A percentile compares a stretch with the other conserved stretches of the same genome.
These are phyloP conservation scores for Mycosphaerella sp. DNA, from an alignment of 2,329 filamentous ascomycete genomes.

Conservation along the genomic window DNA sequence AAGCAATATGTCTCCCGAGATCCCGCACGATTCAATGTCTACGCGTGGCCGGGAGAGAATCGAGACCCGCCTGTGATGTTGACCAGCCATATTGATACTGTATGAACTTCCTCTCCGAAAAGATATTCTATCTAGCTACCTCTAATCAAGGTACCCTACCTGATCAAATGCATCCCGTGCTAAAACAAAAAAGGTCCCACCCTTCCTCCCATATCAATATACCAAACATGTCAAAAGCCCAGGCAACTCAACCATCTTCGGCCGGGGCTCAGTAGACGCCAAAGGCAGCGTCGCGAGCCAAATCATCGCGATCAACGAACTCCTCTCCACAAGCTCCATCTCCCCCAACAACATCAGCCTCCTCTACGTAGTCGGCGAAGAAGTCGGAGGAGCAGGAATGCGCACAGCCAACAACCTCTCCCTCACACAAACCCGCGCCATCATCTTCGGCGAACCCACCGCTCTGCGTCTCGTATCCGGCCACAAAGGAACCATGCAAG, in stretches of 20 bases:
- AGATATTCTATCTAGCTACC: no score
- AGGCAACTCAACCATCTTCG: constrained; percentile 43
- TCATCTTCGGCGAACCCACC: constrained; percentile 91
- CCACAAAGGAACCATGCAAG: constrained; percentile 77
- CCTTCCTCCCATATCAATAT: constrained; percentile 61
- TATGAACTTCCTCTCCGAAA: constrained; percentile 31
- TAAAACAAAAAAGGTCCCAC: no score
- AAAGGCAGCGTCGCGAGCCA: constrained; percentile 61
- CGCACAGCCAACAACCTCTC: constrained; percentile 44
- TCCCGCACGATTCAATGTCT: constrained; percentile 62
- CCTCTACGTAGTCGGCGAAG: constrained; percentile 72
- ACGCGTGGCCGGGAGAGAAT: constrained; percentile 55
- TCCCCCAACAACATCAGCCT: constrained; percentile 45
- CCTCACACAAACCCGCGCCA: constrained; percentile 49
- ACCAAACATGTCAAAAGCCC: constrained; percentile 38
- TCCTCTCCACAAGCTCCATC: constrained; percentile 41
- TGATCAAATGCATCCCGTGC: no score
- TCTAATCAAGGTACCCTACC: background rate
- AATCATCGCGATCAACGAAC: constrained; percentile 58
- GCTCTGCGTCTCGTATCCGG: constrained; percentile 81
- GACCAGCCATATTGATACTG: constrained; percentile 75
- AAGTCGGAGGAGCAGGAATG: constrained; percentile 79
- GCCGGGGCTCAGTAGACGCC: constrained; percentile 65
- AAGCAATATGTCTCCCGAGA: constrained; percentile 47
- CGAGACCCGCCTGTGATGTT: constrained; percentile 57